These are phyloP conservation scores for Dalbergia cochinchinensis DNA, from an alignment of 306 rosid species.

Conservation along the genomic window DNA sequence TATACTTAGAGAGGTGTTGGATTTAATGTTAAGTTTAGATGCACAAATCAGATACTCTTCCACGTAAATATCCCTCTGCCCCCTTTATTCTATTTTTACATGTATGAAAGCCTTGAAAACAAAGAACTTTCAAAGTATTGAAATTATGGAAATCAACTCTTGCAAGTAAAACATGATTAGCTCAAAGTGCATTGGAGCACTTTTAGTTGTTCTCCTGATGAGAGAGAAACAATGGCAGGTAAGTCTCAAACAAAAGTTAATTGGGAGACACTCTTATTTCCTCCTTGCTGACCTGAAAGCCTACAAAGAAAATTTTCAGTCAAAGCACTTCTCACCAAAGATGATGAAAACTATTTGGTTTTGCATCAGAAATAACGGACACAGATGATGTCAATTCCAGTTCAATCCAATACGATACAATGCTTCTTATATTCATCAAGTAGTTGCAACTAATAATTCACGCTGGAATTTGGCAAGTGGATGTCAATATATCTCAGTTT, in stretches of 20 bases:
- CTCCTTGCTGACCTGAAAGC: conserved; percentile 55
- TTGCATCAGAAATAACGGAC: conserved; percentile 30
- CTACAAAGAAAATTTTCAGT: conserved; percentile 48
- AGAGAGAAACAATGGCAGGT: conserved; percentile 48
- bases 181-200: conserved; percentile 55
- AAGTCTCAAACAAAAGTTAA: conserved; percentile 49
- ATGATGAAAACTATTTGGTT: conserved; percentile 40
- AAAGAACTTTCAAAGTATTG: conserved; percentile 33
- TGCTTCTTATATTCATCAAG: background rate
- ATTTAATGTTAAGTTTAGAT: no score
- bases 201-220: conserved; percentile 47
- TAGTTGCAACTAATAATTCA: conserved; percentile 14
- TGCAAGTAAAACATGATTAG: conserved; percentile 43
- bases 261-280: conserved; percentile 66
- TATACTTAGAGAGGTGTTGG: no score
- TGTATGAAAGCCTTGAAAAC: conserved; percentile 34
- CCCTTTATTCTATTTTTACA: conserved; percentile 45
- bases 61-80: background rate
- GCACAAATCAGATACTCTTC: no score
- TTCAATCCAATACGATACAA: conserved; percentile 3
- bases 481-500: conserved; percentile 36
- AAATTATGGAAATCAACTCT: conserved; percentile 48
- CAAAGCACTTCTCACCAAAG: conserved; percentile 43
- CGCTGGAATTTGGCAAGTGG: conserved; percentile 26
- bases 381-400: conserved; percentile 36